Percentiles rank a stretch among this genome's conserved stretches.
Evolutionary conservation across 129 eudicot genomes (phyloP).

Genomic region (Artemisia annua): DNA sequence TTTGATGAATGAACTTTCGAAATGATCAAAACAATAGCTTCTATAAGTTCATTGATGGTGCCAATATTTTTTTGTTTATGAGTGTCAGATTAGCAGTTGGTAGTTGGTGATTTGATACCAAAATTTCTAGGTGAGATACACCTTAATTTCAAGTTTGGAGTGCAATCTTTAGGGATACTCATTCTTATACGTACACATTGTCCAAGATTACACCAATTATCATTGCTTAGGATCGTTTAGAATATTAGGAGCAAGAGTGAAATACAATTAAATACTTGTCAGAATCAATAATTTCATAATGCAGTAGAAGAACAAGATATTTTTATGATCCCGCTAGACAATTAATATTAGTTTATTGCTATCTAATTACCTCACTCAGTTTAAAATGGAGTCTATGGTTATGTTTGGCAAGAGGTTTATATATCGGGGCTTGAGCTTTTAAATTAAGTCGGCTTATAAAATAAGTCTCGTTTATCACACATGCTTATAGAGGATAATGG

Average conservation of each 20-base stretch:
- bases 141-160: constrained; percentile 15
- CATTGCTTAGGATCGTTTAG: constrained; percentile 2
- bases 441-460: too few species aligned
- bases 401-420: too few species aligned
- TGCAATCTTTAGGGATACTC: constrained; percentile 22
- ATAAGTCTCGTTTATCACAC: too few species aligned
- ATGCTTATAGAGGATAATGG: too few species aligned
- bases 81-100: constrained; percentile 19
- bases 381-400: too few species aligned
- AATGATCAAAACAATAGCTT: background rate
- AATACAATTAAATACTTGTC: too few species aligned
- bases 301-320: too few species aligned
- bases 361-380: too few species aligned
- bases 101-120: constrained; percentile 29
- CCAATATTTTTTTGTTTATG: constrained; percentile 1
- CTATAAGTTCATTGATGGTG: background rate
- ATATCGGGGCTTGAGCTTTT: too few species aligned
- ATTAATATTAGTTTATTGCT: too few species aligned
- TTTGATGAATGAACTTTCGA: background rate
- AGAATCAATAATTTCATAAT: background rate
- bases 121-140: constrained; percentile 30
- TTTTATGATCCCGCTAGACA: too few species aligned
- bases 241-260: too few species aligned
- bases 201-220: constrained; percentile 18
- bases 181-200: constrained; percentile 4